Base-by-base conservation (phyloP, 768 basidiomycete species). In the Amanita pseudoporphyria region DNA sequence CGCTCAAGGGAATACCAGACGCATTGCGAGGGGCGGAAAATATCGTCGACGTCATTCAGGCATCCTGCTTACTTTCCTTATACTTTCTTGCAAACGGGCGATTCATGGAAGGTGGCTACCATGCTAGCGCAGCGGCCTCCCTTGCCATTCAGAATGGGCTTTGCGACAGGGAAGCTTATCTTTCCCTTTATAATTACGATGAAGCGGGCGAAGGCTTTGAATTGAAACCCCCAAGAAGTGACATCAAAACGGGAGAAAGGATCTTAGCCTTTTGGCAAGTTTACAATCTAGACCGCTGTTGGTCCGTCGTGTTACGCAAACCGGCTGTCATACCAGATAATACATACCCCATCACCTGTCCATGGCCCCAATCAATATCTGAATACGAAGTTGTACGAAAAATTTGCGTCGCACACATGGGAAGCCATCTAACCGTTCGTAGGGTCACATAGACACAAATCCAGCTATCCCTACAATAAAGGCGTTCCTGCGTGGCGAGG, bases 181-280 rank as follows among this genome's bases (percentile, higher is more conserved):
- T 69, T 53, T 54, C 65, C 57, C 50, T 63, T 62, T 53, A 70
- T 65, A 52, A 68, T 56, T 53, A 61, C 46, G 61, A 65, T 52
- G 38, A 50, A 21, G 45, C 57, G 9, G 57, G 51, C 26, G 68
- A 72, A 41, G 57, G 58, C 3, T 73, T 73, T 53, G 73, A 77
- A 37, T 66, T 81, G 43, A 79, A 79, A 39, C 82, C 79, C 2
- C 66, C 77, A 1, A 78, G 77, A 59, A 75, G 76, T 54, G 67
- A 73, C 35, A 62, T 81, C 42, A 78, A 80, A 55, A 80, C 82
- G 39, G 83, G 81, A 41, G 84, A 88, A 59, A 72, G 84, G 36
- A 80, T 87, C 49, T 63, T 81, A 33, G 74, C 86, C 0, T 91
- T 91, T 57, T 91, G 87, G 87, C 84, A 88, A 60, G 84, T 86